Evolutionary conservation across 1,284 basidiomycete genomes (phyloP), one percentile per base, ranked within the genome.

Genomic region (Ustilago trichophora): DNA sequence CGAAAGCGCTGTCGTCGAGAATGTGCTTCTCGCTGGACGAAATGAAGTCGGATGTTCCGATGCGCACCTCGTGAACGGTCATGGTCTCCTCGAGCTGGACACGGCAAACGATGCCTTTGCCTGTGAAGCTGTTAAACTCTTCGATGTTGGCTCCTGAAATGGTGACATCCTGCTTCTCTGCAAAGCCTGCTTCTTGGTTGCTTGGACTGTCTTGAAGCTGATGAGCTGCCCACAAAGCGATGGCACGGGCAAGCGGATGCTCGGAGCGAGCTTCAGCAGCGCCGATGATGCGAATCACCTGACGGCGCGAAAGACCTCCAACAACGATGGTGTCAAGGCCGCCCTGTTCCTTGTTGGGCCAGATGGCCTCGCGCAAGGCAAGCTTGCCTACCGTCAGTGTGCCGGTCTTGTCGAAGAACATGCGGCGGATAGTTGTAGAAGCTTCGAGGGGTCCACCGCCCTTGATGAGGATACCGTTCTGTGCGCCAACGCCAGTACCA

Each of bases 381-480:
- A 91, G 85, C 82, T 89, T 90, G 38, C 95, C 96, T 41, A 91
- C 85, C 0, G 96, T 98, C 12, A 99, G 88, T 0, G 96, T 99
- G 5, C 96, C 96, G 0, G 96, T 99, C 86, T 99, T 99, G 85
- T 99, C 96, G 51, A 98, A 83, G 0, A 97, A 87, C 70, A 98
- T 88, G 29, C 88, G 86, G 76, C 88, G 87, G 75, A 98, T 89
- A 45, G 85, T 85, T 73, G 88, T 88, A 79, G 92, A 93, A 3
- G 92, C 92, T 80, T 99, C 96, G 35, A 99, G 85, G 2, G 96
- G 93, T 18, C 90, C 86, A 3, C 94, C 96, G 37, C 96, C 94
- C 81, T 98, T 98, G 87, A 98, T 98, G 42, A 99, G 84, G 66
- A 99, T 98, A 0, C 96, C 96, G 77, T 98, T 93, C 84, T 91